A percentile compares a stretch with the other conserved stretches of the same genome.
These are phyloP conservation scores for Eucalyptus microcorys DNA, from an alignment of 345 rosid species.

Conservation along the genomic window DNA sequence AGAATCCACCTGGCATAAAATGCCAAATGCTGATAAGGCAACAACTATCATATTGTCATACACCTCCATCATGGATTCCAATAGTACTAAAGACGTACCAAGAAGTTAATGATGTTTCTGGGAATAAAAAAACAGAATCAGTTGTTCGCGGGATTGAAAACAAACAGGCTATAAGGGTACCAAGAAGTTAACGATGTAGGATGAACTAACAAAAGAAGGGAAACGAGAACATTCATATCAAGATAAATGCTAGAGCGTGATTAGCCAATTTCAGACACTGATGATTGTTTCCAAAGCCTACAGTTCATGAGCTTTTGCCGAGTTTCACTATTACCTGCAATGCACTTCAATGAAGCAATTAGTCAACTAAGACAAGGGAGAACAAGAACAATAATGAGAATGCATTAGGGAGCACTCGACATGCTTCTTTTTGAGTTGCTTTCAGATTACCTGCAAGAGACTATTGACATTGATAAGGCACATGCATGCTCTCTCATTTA, in stretches of 20 bases:
- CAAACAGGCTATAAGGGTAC: neutral
- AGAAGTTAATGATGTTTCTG: too few species aligned
- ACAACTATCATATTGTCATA: neutral
- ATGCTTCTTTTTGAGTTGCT: neutral
- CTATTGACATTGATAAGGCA: conserved; percentile 1
- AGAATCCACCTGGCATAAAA: neutral
- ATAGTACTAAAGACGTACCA: neutral
- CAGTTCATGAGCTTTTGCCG: neutral
- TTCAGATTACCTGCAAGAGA: neutral
- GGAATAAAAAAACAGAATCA: too few species aligned
- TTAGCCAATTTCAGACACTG: neutral
- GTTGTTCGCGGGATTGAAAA: too few species aligned
- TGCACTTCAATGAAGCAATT: neutral
- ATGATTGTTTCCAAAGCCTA: neutral
- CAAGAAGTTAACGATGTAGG: neutral
- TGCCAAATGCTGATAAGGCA: neutral
- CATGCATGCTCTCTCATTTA: neutral
- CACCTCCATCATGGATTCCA: neutral
- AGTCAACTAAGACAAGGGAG: neutral
- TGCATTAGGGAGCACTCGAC: neutral
- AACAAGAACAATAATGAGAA: neutral
- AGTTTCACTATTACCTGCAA: neutral
- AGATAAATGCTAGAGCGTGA: neutral
- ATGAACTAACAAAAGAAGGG: neutral
- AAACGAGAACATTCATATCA: neutral